Conservation (phyloP, 2,329 filamentous ascomycete genomes). For the Pseudocercospora eumusae region DNA sequence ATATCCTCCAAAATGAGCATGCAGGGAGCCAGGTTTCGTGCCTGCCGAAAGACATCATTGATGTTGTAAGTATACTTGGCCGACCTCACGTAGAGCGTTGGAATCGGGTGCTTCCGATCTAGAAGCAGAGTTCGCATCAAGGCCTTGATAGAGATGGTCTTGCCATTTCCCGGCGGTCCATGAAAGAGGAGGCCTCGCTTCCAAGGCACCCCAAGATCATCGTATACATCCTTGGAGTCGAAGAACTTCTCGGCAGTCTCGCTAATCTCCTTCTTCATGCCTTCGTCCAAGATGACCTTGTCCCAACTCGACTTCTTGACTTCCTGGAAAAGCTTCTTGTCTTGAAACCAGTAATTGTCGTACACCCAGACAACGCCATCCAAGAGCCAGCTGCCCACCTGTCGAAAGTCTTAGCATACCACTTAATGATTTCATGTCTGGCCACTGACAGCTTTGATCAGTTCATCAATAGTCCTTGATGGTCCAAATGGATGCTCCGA, state of each 20-base stretch:
- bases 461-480: slow-evolving; percentile 41
- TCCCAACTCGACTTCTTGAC: slow-evolving; percentile 49
- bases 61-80: slow-evolving; percentile 48
- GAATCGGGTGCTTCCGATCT: slow-evolving; percentile 40
- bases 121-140: slow-evolving; percentile 44
- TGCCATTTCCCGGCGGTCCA: slow-evolving; percentile 45
- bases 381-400: slow-evolving; percentile 13
- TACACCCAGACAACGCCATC: slow-evolving; percentile 48
- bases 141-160: slow-evolving; percentile 49
- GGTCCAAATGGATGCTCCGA: slow-evolving; percentile 41
- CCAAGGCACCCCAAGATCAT: slow-evolving; percentile 50
- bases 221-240: slow-evolving; percentile 43
- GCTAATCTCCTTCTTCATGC: slow-evolving; percentile 48
- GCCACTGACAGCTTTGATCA: slow-evolving; percentile 43
- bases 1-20: slow-evolving; percentile 72
- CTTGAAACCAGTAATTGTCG: slow-evolving; percentile 45
- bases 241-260: slow-evolving; percentile 46
- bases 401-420: slow-evolving; percentile 35
- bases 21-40: slow-evolving; percentile 64
- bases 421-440: background rate
- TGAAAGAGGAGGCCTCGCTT: slow-evolving; percentile 45
- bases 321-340: slow-evolving; percentile 43
- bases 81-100: slow-evolving; percentile 46
- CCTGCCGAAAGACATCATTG: slow-evolving; percentile 57
- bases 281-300: slow-evolving; percentile 50